Percentiles rank a stretch among this genome's conserved stretches.
These are phyloP conservation scores for Colletotrichum tamarilloi DNA, from an alignment of 2,329 filamentous ascomycete genomes.

Conservation along the genomic window DNA sequence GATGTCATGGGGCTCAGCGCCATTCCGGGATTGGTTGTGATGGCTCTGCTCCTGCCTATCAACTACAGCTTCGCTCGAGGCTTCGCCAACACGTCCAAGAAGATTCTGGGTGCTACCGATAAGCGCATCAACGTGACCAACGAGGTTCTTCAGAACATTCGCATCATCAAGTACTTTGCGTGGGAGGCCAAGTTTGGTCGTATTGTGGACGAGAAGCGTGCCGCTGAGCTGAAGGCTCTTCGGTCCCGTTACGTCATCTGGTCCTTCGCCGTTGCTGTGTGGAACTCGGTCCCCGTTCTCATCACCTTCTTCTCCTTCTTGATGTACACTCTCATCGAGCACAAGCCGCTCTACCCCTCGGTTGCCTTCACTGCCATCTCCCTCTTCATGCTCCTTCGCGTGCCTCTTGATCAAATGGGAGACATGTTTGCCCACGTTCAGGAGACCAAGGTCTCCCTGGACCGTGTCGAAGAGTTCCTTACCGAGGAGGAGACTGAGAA, in stretches of 20 bases:
- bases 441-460: slow-evolving; percentile 95
- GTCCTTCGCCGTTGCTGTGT: slow-evolving; percentile 91
- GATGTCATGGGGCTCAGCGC: slow-evolving; percentile 92
- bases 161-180: slow-evolving; percentile 99
- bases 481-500: slow-evolving; percentile 96
- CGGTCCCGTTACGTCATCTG: slow-evolving; percentile 89
- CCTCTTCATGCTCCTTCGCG: slow-evolving; percentile 91
- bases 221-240: slow-evolving; percentile 80
- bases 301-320: slow-evolving; percentile 98
- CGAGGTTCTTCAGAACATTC: slow-evolving; percentile 95
- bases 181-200: slow-evolving; percentile 94
- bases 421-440: slow-evolving; percentile 99
- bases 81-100: slow-evolving; percentile 88
- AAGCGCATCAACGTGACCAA: slow-evolving; percentile 97
- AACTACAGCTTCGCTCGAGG: slow-evolving; percentile 90
- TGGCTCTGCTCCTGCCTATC: slow-evolving; percentile 87
- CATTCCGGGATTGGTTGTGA: slow-evolving; percentile 91
- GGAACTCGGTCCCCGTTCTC: slow-evolving; percentile 94
- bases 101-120: slow-evolving; percentile 92
- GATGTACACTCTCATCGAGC: slow-evolving; percentile 89
- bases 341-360: slow-evolving; percentile 89
- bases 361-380: slow-evolving; percentile 96
- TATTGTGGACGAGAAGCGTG: slow-evolving; percentile 89
- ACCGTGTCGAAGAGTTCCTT: slow-evolving; percentile 95
- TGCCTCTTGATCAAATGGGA: slow-evolving; percentile 93